Evolutionary conservation across 352 stramenopile genomes (phyloP).

Genomic region (Globisporangium spiculum): DNA sequence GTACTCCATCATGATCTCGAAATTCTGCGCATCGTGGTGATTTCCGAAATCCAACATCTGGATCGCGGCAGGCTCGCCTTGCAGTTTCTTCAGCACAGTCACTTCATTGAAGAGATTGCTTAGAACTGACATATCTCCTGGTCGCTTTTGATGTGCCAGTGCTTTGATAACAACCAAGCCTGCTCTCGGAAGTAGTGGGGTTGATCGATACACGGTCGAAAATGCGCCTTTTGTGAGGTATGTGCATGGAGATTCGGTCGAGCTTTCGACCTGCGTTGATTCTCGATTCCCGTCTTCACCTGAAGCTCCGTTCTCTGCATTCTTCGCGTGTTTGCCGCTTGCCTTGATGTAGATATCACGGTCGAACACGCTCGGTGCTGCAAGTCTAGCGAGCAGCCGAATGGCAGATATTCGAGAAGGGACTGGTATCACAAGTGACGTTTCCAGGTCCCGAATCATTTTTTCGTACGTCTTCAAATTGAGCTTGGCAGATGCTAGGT

Average conservation of each 20-base stretch:
- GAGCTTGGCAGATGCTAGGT: constrained; percentile 21
- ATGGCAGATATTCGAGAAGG: constrained; percentile 27
- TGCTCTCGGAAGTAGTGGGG: constrained; percentile 16
- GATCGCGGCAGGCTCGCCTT: constrained; percentile 42
- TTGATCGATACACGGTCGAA: constrained; percentile 39
- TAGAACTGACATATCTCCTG: constrained; percentile 40
- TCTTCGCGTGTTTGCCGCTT: background rate
- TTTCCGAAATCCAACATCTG: constrained; percentile 67
- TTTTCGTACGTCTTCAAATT: constrained; percentile 26
- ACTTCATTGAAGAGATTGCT: constrained; percentile 56
- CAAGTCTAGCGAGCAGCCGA: constrained; percentile 32
- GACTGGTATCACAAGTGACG: constrained; percentile 24
- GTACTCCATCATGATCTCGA: constrained; percentile 61
- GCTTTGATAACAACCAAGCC: constrained; percentile 46
- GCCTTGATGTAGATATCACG: constrained; percentile 28
- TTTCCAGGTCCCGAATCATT: constrained; percentile 32
- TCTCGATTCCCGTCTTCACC: background rate
- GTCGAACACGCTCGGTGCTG: constrained; percentile 26
- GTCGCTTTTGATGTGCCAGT: constrained; percentile 39
- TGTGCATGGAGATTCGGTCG: background rate
- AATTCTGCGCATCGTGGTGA: constrained; percentile 29
- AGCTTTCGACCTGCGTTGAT: background rate
- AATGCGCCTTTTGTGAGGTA: constrained; percentile 57
- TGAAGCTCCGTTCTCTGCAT: constrained; percentile 5
- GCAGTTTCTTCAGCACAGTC: constrained; percentile 40